A percentile compares a stretch with the other conserved stretches of the same genome.
These are phyloP conservation scores for Cladosporium sp. DNA, from an alignment of 2,329 filamentous ascomycete species.

Conservation along the genomic window DNA sequence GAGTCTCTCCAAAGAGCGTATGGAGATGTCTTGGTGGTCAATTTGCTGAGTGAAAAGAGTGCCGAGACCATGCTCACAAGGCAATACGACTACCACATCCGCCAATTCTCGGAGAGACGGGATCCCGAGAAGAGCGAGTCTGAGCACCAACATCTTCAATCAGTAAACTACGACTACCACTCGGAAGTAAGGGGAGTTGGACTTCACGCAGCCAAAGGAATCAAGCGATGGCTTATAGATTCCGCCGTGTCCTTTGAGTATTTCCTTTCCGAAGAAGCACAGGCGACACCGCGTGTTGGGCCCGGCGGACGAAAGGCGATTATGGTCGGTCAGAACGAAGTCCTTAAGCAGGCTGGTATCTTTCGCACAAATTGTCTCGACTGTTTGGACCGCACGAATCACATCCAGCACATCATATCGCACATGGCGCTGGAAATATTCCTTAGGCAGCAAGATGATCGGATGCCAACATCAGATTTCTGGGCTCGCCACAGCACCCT, in stretches of 20 bases:
- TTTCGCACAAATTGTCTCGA: slow-evolving; percentile 96
- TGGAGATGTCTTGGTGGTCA: slow-evolving; percentile 87
- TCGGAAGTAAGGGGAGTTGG: slow-evolving; percentile 88
- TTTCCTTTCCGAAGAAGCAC: slow-evolving; percentile 74
- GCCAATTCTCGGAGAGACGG: slow-evolving; percentile 64
- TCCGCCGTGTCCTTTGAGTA: slow-evolving; percentile 91
- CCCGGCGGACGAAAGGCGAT: slow-evolving; percentile 41
- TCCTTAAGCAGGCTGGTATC: slow-evolving; percentile 90
- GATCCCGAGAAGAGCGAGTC: slow-evolving; percentile 38
- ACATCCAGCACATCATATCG: slow-evolving; percentile 94
- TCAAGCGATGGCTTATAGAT: slow-evolving; percentile 72
- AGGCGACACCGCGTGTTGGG: slow-evolving; percentile 48
- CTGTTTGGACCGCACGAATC: slow-evolving; percentile 91
- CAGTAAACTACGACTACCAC: slow-evolving; percentile 94
- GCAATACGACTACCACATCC: slow-evolving; percentile 76
- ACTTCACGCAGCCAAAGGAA: slow-evolving; percentile 86
- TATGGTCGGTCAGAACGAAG: slow-evolving; percentile 40
- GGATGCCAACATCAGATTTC: slow-evolving; percentile 70
- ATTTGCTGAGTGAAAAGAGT: slow-evolving; percentile 88
- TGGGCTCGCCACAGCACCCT: slow-evolving; percentile 90
- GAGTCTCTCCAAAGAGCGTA: slow-evolving; percentile 82
- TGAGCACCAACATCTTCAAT: slow-evolving; percentile 73
- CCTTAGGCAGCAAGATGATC: slow-evolving; percentile 68
- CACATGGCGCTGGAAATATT: slow-evolving; percentile 90
- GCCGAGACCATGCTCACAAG: slow-evolving; percentile 82